Base-by-base conservation (phyloP, 2,329 filamentous ascomycete species). In the Trichoderma polysporum region DNA sequence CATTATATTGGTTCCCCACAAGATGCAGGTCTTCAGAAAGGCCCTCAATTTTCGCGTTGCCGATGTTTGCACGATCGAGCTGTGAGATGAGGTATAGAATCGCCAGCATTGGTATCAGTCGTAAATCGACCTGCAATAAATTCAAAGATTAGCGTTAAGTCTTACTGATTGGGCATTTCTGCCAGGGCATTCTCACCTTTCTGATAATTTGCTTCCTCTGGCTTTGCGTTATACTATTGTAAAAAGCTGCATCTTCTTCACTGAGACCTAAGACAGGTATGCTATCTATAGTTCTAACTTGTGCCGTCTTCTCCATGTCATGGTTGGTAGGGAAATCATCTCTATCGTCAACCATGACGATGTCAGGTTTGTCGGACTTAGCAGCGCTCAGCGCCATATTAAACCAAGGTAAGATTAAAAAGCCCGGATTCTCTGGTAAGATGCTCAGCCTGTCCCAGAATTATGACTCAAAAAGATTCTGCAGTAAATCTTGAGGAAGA, bases 41-140 rank as follows among this genome's bases (percentile, higher is more conserved):
- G 13, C 70, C 70, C 56, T 70, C 72, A 35, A 73, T 62, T 9
- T 71, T 71, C 19, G 72, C 72, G 29, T 73, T 73, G n/a, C 60
- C 60, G 7, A 63, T 54, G 19, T 63, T 63, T 53, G 49, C 60
- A 17, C 60, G 47, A 29, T 63, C 60, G 27, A 63, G 60, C 13
- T 53, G 50, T 12, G 60, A 63, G 13, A 63, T 41, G 3, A 63
- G 49, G 29, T 63, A 63, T 5, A 63, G 49, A 45, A 63, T 54
- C 6, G 49, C 60, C 13, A 63, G 13, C 60, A 63, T 53, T 7
- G 60, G 60, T 13, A 63, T 37, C 4, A 63, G 35, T 6, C 60
- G 49, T 17, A 54, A 12, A 56, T 63, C 60, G 9, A 63, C n/a
- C 58, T 61, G 2, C 3, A 29, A 7, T 13, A 10, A 7, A 29